Percentiles rank a stretch among this genome's conserved stretches.
Evolutionary conservation across 2,329 filamentous ascomycete genomes (phyloP).

Genomic region (Ophiostoma sp.): DNA sequence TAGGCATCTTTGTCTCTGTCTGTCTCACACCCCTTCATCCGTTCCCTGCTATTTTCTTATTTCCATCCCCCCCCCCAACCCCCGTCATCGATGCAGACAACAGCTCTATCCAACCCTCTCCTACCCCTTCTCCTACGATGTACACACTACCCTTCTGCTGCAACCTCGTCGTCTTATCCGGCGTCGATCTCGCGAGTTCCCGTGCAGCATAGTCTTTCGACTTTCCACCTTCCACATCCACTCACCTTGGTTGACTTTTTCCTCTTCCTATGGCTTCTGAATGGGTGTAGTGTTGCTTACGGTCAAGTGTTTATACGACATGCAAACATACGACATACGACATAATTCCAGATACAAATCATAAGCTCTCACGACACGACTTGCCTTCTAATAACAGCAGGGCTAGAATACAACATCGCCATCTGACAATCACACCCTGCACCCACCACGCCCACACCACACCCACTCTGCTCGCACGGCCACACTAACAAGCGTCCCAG

Average conservation of each 20-base stretch:
- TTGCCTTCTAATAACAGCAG: slow-evolving; percentile 10
- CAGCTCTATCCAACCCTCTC: not conserved
- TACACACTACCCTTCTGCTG: not conserved
- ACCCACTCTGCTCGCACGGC: slow-evolving; percentile 10
- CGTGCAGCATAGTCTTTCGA: not conserved
- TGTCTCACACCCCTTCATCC: not conserved
- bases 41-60: not conserved
- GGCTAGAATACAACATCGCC: slow-evolving; percentile 10
- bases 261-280: not conserved
- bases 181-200: slow-evolving; percentile 21
- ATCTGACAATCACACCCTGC: slow-evolving; percentile 12
- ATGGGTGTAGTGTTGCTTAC: not conserved
- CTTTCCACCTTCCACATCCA: slow-evolving; percentile 10
- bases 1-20: not conserved
- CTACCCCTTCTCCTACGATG: not conserved
- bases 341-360: not conserved
- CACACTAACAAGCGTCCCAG: slow-evolving; percentile 2
- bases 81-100: not conserved
- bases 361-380: not conserved
- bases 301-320: not conserved
- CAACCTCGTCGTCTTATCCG: slow-evolving; percentile 19
- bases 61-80: not conserved
- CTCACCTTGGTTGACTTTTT: slow-evolving; percentile 1
- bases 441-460: slow-evolving; percentile 5
- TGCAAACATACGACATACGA: not conserved